Base-by-base conservation (phyloP, 768 basidiomycete species). In the Steccherinum ochraceum region DNA sequence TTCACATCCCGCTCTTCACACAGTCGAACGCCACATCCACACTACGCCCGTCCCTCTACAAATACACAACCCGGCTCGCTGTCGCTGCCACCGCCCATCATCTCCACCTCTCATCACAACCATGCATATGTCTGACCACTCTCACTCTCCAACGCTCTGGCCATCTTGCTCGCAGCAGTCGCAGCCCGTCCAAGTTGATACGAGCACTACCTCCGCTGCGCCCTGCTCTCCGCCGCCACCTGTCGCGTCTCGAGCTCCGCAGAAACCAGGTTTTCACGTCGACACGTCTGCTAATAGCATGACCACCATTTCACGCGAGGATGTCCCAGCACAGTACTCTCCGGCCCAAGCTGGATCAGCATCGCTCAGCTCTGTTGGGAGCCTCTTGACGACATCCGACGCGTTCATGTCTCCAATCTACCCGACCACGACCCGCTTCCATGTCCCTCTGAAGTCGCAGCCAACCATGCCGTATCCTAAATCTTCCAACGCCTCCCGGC, bases 181-280 rank as follows among this genome's bases (percentile, higher is more conserved):
- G 18, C 18, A 18, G 7, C 24, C 23, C 13, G 40, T 3, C 40
- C 12, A 23, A 12, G 24, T 16, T 48, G 19, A 25, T 5, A 35
- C 41, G 5, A 40, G 40, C 48, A 3, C n/a, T n/a, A n/a, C 40
- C 39, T 12, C 48, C 19, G 2, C 40, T 21, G 20, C 12, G 4
- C 48, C 39, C 20, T 12, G 39, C 25, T 27, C n/a, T 20, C 23
- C 10, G 12, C 24, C 46, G 25, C 25, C 19, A 12, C 46, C 46
- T 20, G n/a, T 21, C 23, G 11, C 30, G 24, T 27, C 52, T 2
- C n/a, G n/a, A n/a, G n/a, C n/a, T n/a, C n/a, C 48, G 5, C 41
- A 10, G 41, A 43, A 48, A 13, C 52, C 52, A 24, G 52, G 46
- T 35, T 44, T 54, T 2, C 43, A 44, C 5, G 18, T 54, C 16